Base-by-base conservation (phyloP, 2,329 filamentous ascomycete genomes). In the Aspergillus sp. region DNA sequence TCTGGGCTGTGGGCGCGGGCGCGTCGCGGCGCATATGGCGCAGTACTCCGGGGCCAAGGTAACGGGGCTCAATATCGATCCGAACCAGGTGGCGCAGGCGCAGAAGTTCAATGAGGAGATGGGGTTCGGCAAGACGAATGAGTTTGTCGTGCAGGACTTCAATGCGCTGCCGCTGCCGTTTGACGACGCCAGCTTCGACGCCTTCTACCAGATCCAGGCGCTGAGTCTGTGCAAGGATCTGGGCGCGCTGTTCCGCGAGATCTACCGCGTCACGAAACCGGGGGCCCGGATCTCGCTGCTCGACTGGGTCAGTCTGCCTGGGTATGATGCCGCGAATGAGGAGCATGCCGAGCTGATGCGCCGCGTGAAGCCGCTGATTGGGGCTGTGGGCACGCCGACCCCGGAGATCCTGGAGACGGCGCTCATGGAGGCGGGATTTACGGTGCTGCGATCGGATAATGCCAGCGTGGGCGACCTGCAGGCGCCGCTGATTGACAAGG, bases 131-230 rank as follows among this genome's bases (percentile, higher is more conserved):
- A 80, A 11, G 26, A 30, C 81, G 63, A 75, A 73, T 42, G 32
- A 34, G 2, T 83, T 83, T 60, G 69, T 81, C 56, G 74, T 78
- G 32, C 77, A 78, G 62, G 81, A 83, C 63, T 80, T 82, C 68
- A 83, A 83, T 67, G 71, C 72, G 43, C 73, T 83, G 32, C 81
- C 81, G 1, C 72, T 83, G 1, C 81, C 81, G 2, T 83, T 83
- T 55, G 76, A 67, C 13, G 76, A 83, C 60, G 68, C 67, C 24
- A 74, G 72, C 42, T 82, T 83, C 64, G 80, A 83, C 56, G 80
- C 76, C 30, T 82, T 83, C 58, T 83, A 79, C 75, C 82, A 78
- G 80, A 87, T 78, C 78, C 86, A 76, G 76, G 86, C 73, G 55
- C 80, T 76, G 66, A 85, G 76, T 74, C 79, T 77, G 30, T 82